A percentile compares a stretch with the other conserved stretches of the same genome.
Evolutionary conservation across 2,329 filamentous ascomycete species (phyloP).

Genomic region (Celoporthe dispersa): DNA sequence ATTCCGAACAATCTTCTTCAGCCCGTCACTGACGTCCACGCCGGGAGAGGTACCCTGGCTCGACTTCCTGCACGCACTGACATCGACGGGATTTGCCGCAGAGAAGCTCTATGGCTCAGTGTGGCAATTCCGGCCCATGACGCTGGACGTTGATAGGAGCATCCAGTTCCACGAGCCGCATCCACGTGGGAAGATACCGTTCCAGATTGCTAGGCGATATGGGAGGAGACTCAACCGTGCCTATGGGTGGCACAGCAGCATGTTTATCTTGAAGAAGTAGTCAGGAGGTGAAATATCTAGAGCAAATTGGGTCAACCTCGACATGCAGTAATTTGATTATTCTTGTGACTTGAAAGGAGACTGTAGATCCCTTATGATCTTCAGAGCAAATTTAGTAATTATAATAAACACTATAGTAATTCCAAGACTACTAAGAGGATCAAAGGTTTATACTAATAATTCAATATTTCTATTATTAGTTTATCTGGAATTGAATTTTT

Average conservation of each 20-base stretch:
- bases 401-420: too few species aligned
- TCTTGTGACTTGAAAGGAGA: too few species aligned
- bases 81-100: constrained; percentile 45
- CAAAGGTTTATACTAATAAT: too few species aligned
- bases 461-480: too few species aligned
- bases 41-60: constrained; percentile 56
- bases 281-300: too few species aligned
- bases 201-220: constrained; percentile 47
- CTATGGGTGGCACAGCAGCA: constrained; percentile 54
- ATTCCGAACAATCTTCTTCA: constrained; percentile 47
- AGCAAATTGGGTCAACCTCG: too few species aligned
- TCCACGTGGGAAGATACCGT: constrained; percentile 55
- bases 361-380: too few species aligned
- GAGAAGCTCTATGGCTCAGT: constrained; percentile 65
- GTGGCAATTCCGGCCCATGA: constrained; percentile 60
- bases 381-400: too few species aligned
- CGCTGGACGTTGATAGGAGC: constrained; percentile 46
- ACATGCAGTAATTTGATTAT: too few species aligned
- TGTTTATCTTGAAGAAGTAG: too few species aligned
- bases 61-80: constrained; percentile 59
- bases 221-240: constrained; percentile 53
- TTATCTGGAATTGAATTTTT: too few species aligned
- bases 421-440: too few species aligned
- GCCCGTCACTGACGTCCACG: constrained; percentile 37
- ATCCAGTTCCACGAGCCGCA: constrained; percentile 68